phyloP scores from a whole-genome alignment of 371 early-diverging fungal species.

The Circinella minor region DNA sequence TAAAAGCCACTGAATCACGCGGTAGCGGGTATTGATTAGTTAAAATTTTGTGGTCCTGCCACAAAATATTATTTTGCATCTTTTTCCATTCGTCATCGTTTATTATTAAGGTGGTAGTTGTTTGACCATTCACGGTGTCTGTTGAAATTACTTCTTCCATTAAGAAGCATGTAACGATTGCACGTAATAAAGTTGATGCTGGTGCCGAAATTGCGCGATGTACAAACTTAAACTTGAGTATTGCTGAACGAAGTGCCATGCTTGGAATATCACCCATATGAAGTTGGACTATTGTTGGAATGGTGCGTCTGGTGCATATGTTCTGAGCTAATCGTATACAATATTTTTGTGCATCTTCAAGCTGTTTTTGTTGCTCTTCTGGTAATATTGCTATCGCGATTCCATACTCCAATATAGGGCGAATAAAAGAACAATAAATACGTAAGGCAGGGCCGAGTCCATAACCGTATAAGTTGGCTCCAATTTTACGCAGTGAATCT shows the following conservation, averaged over 20 bases:
- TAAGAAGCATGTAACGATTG: no score
- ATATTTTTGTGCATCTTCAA: constrained; percentile 9
- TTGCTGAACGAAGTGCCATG: not conserved
- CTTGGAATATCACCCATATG: not conserved
- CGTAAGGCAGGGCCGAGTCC: constrained; percentile 3
- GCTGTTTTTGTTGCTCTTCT: not conserved
- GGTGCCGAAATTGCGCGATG: not conserved
- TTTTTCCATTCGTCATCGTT: no score
- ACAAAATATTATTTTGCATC: no score
- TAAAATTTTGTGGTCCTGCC: no score
- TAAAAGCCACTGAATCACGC: no score
- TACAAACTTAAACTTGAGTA: constrained; percentile 1
- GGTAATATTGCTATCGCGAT: constrained; percentile 9
- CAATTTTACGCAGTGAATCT: not conserved
- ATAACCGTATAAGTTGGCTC: constrained; percentile 2
- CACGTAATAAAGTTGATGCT: not conserved
- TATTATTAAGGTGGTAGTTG: no score
- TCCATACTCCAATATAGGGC: constrained; percentile 14
- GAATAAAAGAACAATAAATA: constrained; percentile 7
- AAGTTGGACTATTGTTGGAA: not conserved
- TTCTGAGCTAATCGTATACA: constrained; percentile 15
- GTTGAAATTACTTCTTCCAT: no score
- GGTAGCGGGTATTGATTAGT: no score
- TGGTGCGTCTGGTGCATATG: not conserved
- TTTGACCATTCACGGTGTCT: no score